A percentile compares a stretch with the other conserved stretches of the same genome.
Evolutionary conservation across 2,329 filamentous ascomycete species (phyloP).

Genomic region (Aspergillus tamarii): DNA sequence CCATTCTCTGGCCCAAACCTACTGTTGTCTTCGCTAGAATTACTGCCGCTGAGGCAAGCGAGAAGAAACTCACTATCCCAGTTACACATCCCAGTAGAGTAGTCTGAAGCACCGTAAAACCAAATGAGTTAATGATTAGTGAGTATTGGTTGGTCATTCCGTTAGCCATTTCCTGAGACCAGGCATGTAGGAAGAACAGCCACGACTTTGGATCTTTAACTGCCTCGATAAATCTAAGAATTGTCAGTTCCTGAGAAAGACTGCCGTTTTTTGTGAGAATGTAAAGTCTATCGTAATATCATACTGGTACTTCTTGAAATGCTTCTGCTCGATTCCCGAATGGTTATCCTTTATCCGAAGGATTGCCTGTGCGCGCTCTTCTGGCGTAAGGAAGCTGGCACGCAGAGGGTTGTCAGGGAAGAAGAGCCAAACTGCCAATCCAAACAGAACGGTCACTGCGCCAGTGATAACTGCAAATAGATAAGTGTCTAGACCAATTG

Average conservation of each 20-base stretch:
- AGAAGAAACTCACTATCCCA: conserved; percentile 32
- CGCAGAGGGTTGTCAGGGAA: conserved; percentile 39
- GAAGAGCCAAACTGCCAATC: conserved; percentile 33
- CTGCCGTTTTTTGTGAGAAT: background rate
- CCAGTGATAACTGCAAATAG: background rate
- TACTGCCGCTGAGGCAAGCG: conserved; percentile 32
- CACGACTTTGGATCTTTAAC: conserved; percentile 38
- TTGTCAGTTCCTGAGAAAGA: background rate
- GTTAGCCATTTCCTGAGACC: conserved; percentile 40
- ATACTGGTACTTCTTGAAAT: conserved; percentile 36
- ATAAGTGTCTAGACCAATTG: background rate
- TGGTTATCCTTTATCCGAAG: conserved; percentile 41
- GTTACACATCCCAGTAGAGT: conserved; percentile 27
- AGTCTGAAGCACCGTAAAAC: conserved; percentile 39
- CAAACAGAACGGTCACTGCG: conserved; percentile 25
- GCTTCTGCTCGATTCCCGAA: conserved; percentile 42
- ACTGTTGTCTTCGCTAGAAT: conserved; percentile 34
- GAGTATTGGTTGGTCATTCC: conserved; percentile 48
- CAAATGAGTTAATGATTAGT: conserved; percentile 51
- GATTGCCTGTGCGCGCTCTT: conserved; percentile 39
- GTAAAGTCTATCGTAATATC: background rate
- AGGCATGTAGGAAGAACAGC: conserved; percentile 40
- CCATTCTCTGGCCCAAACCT: conserved; percentile 17
- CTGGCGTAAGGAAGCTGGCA: conserved; percentile 35
- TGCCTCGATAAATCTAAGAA: conserved; percentile 33